phyloP scores from a whole-genome alignment of 2,329 filamentous ascomycete species.

The Fusarium sp. region DNA sequence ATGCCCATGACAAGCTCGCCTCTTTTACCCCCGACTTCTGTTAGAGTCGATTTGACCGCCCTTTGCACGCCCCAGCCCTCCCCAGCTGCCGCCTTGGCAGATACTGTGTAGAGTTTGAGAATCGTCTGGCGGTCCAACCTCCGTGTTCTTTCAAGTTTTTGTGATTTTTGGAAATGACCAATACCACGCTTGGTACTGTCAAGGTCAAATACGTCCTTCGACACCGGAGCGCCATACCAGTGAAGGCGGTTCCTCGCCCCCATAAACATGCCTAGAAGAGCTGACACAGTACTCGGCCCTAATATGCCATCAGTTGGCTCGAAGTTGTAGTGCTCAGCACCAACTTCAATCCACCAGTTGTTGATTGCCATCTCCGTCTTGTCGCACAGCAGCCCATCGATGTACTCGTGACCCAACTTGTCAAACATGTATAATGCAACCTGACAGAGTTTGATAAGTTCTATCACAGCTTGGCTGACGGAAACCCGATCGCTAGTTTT shows the following conservation, averaged over 20 bases:
- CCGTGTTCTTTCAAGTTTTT: constrained; percentile 82
- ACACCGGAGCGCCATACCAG: constrained; percentile 83
- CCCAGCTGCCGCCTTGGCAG: constrained; percentile 88
- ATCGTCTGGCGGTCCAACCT: constrained; percentile 87
- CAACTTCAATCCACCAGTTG: constrained; percentile 97
- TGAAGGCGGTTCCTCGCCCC: constrained; percentile 91
- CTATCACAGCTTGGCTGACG: constrained; percentile 82
- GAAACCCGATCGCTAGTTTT: constrained; percentile 86
- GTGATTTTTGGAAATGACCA: constrained; percentile 87
- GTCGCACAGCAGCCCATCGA: constrained; percentile 93
- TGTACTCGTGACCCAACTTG: constrained; percentile 87
- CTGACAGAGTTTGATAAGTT: constrained; percentile 92
- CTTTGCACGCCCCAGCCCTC: constrained; percentile 94
- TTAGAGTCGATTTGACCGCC: constrained; percentile 94
- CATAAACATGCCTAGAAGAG: constrained; percentile 86
- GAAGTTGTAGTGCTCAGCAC: constrained; percentile 89
- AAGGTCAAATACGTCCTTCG: constrained; percentile 93
- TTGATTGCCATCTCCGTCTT: constrained; percentile 89
- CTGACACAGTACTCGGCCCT: constrained; percentile 91
- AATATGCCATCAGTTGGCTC: constrained; percentile 94
- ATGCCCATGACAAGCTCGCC: constrained; percentile 97
- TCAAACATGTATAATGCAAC: constrained; percentile 89
- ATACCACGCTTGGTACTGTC: constrained; percentile 86
- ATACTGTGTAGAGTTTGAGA: constrained; percentile 82
- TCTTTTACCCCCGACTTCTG: constrained; percentile 91